Conservation (phyloP, 2,329 filamentous ascomycete genomes). For the Trichoderma sp. region DNA sequence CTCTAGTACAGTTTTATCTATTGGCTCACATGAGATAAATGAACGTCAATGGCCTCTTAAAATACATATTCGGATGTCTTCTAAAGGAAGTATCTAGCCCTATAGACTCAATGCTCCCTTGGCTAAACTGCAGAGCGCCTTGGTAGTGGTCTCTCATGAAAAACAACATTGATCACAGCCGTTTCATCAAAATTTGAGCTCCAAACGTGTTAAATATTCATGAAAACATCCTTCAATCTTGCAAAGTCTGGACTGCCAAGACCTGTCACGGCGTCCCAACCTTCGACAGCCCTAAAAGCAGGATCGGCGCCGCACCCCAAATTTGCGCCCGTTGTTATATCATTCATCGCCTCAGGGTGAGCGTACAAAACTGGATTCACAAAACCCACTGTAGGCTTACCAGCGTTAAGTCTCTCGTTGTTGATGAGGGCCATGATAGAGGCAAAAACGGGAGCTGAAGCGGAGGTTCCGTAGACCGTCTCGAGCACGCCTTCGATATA, state of each 20-base stretch:
- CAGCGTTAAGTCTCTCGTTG: neutral
- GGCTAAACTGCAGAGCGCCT: too few relatives aligned
- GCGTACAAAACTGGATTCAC: neutral
- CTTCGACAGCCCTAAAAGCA: neutral
- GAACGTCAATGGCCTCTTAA: too few relatives aligned
- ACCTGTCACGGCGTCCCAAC: neutral
- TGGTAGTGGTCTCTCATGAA: too few relatives aligned
- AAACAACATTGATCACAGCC: too few relatives aligned
- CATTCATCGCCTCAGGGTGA: neutral
- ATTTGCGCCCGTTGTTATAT: neutral
- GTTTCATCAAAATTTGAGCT: too few relatives aligned
- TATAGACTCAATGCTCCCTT: too few relatives aligned
- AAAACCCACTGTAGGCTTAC: neutral
- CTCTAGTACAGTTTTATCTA: too few relatives aligned
- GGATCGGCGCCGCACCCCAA: neutral
- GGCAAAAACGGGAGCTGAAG: neutral
- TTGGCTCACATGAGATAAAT: too few relatives aligned
- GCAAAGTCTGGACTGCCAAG: neutral
- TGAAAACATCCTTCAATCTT: too few relatives aligned
- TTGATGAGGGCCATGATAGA: neutral
- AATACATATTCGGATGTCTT: too few relatives aligned
- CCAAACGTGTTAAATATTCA: too few relatives aligned
- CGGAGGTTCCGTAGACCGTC: neutral
- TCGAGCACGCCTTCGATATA: neutral
- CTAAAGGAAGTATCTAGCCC: too few relatives aligned